A percentile compares a stretch with the other conserved stretches of the same genome.
phyloP scores from a whole-genome alignment of 2,329 filamentous ascomycete genomes.

The Onygena corvina region DNA sequence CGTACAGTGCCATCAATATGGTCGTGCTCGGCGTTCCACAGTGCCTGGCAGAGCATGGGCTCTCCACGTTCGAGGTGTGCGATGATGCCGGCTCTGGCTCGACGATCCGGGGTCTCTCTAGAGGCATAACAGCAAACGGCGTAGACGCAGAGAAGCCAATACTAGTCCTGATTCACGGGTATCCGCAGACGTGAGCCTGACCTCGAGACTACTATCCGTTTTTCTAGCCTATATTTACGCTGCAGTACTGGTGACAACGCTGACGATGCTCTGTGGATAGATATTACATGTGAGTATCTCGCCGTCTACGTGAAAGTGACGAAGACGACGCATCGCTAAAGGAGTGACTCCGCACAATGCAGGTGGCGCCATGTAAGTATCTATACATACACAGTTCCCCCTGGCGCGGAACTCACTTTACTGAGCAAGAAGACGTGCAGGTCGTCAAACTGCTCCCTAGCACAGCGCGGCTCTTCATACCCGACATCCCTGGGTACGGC shows the following conservation, averaged over 20 bases:
- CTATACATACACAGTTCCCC: background rate
- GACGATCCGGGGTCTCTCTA: slow-evolving; percentile 9
- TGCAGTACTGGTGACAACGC: background rate
- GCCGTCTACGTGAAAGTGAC: slow-evolving; percentile 6
- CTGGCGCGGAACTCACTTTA: background rate
- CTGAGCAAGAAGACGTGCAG: slow-evolving; percentile 14
- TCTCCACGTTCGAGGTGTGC: slow-evolving; percentile 10
- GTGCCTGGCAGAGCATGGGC: slow-evolving; percentile 6
- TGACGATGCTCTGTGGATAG: background rate
- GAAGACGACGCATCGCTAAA: background rate
- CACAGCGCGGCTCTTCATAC: slow-evolving; percentile 36
- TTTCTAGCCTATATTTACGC: too few species aligned
- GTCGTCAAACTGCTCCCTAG: slow-evolving; percentile 30
- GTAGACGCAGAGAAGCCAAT: slow-evolving; percentile 4
- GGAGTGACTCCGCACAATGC: background rate
- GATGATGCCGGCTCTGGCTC: slow-evolving; percentile 6
- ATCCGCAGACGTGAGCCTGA: slow-evolving; percentile 13
- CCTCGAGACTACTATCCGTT: background rate
- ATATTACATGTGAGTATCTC: slow-evolving; percentile 7
- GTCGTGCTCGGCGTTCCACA: slow-evolving; percentile 11
- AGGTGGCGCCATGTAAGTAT: slow-evolving; percentile 15
- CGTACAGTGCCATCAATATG: slow-evolving; percentile 7
- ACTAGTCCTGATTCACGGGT: slow-evolving; percentile 14
- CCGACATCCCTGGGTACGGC: slow-evolving; percentile 40
- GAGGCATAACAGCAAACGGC: slow-evolving; percentile 6